Percentiles rank a stretch among this genome's conserved stretches.
Conservation (phyloP, 331 rosid genomes). For the Prunus yedoensis region DNA sequence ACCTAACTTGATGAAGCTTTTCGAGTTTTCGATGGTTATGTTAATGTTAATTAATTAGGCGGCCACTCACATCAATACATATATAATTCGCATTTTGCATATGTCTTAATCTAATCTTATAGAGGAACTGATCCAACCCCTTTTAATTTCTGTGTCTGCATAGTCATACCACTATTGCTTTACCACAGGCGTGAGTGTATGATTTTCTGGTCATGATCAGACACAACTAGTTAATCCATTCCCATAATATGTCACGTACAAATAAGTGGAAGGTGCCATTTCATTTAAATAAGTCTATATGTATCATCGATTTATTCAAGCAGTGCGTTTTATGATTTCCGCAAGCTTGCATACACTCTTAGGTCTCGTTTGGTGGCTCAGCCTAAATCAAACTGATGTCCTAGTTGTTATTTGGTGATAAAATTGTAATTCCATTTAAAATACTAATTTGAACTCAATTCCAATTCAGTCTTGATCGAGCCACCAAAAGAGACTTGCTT, state of each 20-base stretch:
- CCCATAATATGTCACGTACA: not conserved
- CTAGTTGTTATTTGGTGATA: too few relatives aligned
- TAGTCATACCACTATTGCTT: not conserved
- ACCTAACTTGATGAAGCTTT: not conserved
- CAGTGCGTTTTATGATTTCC: too few relatives aligned
- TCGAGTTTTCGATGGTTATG: not conserved
- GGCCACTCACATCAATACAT: not conserved
- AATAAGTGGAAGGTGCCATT: not conserved
- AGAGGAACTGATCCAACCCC: not conserved
- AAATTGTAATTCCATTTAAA: too few relatives aligned
- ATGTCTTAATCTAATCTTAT: not conserved
- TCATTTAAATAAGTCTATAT: not conserved
- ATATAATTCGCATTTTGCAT: not conserved
- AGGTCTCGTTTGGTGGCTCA: too few relatives aligned
- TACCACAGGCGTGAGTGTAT: not conserved
- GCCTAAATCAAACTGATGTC: too few relatives aligned
- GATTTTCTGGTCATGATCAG: constrained; percentile 10
- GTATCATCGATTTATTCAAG: too few relatives aligned
- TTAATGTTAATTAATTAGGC: not conserved
- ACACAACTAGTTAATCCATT: not conserved
- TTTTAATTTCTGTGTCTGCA: not conserved
- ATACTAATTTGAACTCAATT: rapidly evolving
- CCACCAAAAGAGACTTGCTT: too few relatives aligned
- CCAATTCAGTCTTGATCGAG: too few relatives aligned
- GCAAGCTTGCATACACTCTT: too few relatives aligned